Evolutionary conservation across 345 rosid species (phyloP), one percentile per base, ranked within the genome.

Genomic region (Sisymbrium altissimum): DNA sequence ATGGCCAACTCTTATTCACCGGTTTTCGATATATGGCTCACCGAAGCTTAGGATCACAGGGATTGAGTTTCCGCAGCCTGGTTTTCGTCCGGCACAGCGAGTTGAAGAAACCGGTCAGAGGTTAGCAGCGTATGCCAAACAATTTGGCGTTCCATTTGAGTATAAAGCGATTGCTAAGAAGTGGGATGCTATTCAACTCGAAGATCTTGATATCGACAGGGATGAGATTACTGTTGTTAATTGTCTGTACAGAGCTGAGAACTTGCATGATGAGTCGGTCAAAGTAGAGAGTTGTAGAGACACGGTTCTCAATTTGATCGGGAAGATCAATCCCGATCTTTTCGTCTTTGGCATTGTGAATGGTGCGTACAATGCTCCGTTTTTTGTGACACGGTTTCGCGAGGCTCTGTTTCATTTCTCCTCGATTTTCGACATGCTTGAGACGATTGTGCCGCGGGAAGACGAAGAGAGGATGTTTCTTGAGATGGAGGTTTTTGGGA

Each of bases 321-420:
- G 89, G 80, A 85, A 84, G 81, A 86, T 88, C 53, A 87, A 83
- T 40, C 99, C 97, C 0, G 82, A 87, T 65, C 52, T 90, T 64
- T 95, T 88, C 71, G 79, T 92, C 57, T 90, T 85, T 11, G 84
- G 84, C 73, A 73, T 83, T 53, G 74, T 80, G 3, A 95, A 85
- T 67, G 99, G 96, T 35, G 85, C 88, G 30, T 92, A 84, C 70
- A 90, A 83, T 56, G 94, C 97, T 4, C 97, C 99, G 1, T 90
- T 92, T 82, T 95, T 90, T 1, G 89, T 90, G 25, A 90, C 99
- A 21, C 75, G 99, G 52, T 92, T 95, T 59, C 81, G 94, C 9
- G 99, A 95, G 83, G 97, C 94, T 41, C 82, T 95, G 49, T 95
- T 95, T 82, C 93, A 88, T 78, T 95, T 87, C 88, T 95, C 98